Conservation (phyloP, 495 filamentous ascomycete genomes). For the Penicillium simplicissimum region DNA sequence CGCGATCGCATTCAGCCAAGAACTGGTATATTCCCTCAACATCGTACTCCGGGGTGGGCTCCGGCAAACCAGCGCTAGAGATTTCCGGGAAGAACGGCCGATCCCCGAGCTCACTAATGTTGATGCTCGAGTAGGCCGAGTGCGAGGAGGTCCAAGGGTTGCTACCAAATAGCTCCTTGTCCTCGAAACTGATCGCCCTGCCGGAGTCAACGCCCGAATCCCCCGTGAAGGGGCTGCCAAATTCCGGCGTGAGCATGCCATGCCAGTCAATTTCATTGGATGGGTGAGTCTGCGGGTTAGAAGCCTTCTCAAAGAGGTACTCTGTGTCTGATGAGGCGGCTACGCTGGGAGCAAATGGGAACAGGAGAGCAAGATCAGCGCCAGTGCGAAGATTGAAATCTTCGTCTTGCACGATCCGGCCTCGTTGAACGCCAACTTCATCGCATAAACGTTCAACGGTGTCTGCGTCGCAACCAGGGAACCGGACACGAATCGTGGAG, state of each 20-base stretch:
- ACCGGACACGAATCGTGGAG: conserved; percentile 73
- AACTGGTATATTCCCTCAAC: conserved; percentile 86
- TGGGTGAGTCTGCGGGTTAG: conserved; percentile 23
- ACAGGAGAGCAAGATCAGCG: conserved; percentile 72
- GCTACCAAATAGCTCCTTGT: conserved; percentile 44
- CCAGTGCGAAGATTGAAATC: conserved; percentile 65
- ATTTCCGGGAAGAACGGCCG: conserved; percentile 42
- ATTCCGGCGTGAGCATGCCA: conserved; percentile 55
- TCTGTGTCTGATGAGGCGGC: conserved; percentile 35
- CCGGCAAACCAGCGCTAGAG: conserved; percentile 37
- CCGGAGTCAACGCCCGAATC: conserved; percentile 25
- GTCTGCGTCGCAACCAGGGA: conserved; percentile 84
- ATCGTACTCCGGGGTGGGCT: conserved; percentile 62
- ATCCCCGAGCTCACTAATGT: conserved; percentile 54
- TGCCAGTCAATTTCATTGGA: conserved; percentile 53
- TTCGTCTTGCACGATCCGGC: conserved; percentile 75
- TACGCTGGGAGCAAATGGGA: conserved; percentile 77
- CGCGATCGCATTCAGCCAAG: conserved; percentile 78
- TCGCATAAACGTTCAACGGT: conserved; percentile 82
- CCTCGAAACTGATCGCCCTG: conserved; percentile 47
- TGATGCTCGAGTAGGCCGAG: conserved; percentile 55
- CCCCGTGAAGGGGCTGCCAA: conserved; percentile 25
- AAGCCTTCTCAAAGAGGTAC: conserved; percentile 34
- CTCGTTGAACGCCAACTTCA: conserved; percentile 79
- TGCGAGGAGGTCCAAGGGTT: conserved; percentile 52